Conservation (phyloP, 352 stramenopile species). For the Halophytophthora polymorphica region DNA sequence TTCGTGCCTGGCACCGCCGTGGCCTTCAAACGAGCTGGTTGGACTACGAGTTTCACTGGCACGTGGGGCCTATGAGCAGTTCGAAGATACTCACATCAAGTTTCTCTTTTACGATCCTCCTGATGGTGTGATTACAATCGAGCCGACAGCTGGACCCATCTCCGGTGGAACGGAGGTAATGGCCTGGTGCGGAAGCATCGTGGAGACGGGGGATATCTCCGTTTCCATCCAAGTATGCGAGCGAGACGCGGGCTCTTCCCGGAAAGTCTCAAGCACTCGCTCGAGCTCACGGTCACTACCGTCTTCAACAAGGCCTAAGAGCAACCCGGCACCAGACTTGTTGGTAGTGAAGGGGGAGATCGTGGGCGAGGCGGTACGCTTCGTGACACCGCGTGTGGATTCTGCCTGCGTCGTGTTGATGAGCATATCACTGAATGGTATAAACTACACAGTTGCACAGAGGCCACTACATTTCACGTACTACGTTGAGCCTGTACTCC, state of each 20-base stretch:
- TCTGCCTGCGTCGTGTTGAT: slow-evolving; percentile 40
- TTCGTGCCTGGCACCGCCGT: slow-evolving; percentile 39
- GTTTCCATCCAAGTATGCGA: slow-evolving; percentile 38
- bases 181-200: slow-evolving; percentile 56
- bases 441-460: slow-evolving; percentile 64
- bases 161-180: slow-evolving; percentile 51
- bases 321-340: not conserved
- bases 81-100: slow-evolving; percentile 42
- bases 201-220: slow-evolving; percentile 65
- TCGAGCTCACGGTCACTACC: not conserved
- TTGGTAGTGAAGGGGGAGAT: slow-evolving; percentile 52
- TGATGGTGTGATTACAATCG: slow-evolving; percentile 56
- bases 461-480: slow-evolving; percentile 52
- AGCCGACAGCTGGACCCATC: slow-evolving; percentile 52
- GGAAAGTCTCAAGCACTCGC: slow-evolving; percentile 4
- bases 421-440: slow-evolving; percentile 73
- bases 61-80: slow-evolving; percentile 20
- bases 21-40: slow-evolving; percentile 61
- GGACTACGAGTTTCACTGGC: slow-evolving; percentile 33
- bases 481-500: slow-evolving; percentile 52
- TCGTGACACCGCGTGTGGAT: slow-evolving; percentile 39
- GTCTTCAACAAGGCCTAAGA: not conserved
- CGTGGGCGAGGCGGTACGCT: slow-evolving; percentile 55
- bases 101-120: slow-evolving; percentile 77
- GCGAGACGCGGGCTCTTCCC: not conserved